These are phyloP conservation scores for Exutisphaerella laricina DNA, from an alignment of 2,329 filamentous ascomycete genomes.

Conservation along the genomic window DNA sequence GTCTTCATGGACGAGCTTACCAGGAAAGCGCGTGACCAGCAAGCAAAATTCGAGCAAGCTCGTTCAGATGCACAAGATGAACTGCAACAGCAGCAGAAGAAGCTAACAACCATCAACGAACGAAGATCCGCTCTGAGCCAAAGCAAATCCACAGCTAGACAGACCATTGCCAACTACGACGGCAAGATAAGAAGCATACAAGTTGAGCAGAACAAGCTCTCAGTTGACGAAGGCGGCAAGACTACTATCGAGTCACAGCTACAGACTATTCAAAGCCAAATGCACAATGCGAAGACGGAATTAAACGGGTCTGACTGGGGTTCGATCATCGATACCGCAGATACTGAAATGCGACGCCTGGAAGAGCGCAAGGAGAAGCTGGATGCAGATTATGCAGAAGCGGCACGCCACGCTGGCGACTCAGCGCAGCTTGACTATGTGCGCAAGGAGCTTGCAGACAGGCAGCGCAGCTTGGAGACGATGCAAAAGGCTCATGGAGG, in stretches of 20 bases:
- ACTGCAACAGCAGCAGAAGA: conserved; percentile 63
- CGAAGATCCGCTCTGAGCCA: conserved; percentile 67
- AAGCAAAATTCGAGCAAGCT: conserved; percentile 66
- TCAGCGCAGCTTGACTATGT: conserved; percentile 77
- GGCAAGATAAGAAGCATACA: conserved; percentile 63
- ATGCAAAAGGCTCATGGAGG: conserved; percentile 68
- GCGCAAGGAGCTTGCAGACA: conserved; percentile 71
- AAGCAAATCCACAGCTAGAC: conserved; percentile 66
- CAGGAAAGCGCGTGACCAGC: conserved; percentile 71
- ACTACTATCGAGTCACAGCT: conserved; percentile 69
- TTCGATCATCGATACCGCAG: conserved; percentile 60
- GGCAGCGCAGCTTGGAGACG: conserved; percentile 68
- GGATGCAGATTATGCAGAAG: conserved; percentile 74
- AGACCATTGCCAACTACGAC: conserved; percentile 69
- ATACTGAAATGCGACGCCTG: conserved; percentile 59
- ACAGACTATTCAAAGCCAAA: conserved; percentile 59
- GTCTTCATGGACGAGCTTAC: conserved; percentile 74
- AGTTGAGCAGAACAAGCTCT: conserved; percentile 62
- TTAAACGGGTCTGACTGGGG: conserved; percentile 64
- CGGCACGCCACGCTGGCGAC: conserved; percentile 73
- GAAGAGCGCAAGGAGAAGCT: conserved; percentile 69
- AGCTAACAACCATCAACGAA: conserved; percentile 68
- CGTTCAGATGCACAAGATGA: conserved; percentile 70
- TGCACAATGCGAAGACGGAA: conserved; percentile 59
- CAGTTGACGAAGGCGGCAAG: conserved; percentile 79